Percentiles rank a stretch among this genome's conserved stretches.
phyloP scores from a whole-genome alignment of 225 moss, liverwort and hornwort genomes.

The Bryum argenteum region DNA sequence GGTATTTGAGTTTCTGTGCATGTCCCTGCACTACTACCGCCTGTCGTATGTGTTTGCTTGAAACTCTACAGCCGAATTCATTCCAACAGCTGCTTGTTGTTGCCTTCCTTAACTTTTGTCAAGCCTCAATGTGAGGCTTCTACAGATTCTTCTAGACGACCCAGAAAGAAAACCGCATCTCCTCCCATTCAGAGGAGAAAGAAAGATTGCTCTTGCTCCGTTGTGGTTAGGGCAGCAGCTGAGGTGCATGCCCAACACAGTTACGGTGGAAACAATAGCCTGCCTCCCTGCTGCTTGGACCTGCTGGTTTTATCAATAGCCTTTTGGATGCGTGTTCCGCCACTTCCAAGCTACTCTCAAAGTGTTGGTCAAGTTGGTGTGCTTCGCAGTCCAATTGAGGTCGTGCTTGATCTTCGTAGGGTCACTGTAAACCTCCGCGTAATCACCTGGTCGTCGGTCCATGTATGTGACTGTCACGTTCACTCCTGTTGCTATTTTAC shows the following conservation, averaged over 20 bases:
- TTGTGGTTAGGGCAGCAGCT: constrained; percentile 9
- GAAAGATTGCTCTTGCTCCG: constrained; percentile 8
- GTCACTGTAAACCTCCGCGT: constrained; percentile 79
- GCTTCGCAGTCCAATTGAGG: constrained; percentile 68
- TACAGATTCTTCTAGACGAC: constrained; percentile 25
- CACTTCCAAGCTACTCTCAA: constrained; percentile 67
- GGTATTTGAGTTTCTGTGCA: constrained; percentile 26
- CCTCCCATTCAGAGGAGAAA: not conserved
- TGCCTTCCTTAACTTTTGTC: constrained; percentile 19
- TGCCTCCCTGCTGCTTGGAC: no score
- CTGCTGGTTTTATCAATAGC: constrained; percentile 21
- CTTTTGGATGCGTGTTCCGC: constrained; percentile 63
- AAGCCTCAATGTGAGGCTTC: constrained; percentile 53
- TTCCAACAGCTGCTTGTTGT: constrained; percentile 11
- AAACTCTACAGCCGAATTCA: constrained; percentile 24
- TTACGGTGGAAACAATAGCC: not conserved
- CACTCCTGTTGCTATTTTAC: constrained; percentile 55
- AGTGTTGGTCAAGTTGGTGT: constrained; percentile 59
- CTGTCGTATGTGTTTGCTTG: constrained; percentile 6
- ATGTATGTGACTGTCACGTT: constrained; percentile 57
- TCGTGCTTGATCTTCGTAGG: constrained; percentile 63
- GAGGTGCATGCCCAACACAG: constrained; percentile 15
- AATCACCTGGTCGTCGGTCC: constrained; percentile 67
- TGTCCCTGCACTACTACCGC: constrained; percentile 11
- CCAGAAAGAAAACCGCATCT: constrained; percentile 11